Conservation (phyloP, 805 yeast genomes). For the Huiozyma sinensis region DNA sequence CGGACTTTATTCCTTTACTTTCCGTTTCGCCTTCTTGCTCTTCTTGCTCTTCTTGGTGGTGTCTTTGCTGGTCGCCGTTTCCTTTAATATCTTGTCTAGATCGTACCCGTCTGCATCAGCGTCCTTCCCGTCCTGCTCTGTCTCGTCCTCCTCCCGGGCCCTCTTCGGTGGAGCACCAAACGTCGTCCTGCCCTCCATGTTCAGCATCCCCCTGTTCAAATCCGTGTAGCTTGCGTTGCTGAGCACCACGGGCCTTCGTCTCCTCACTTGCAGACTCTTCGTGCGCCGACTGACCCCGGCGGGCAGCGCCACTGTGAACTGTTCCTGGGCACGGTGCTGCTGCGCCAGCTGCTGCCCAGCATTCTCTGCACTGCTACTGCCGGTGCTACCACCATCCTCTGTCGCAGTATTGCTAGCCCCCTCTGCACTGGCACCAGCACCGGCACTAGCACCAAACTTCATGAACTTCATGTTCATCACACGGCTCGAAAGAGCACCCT, state of each 20-base stretch:
- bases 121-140: constrained; percentile 28
- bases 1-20: not conserved
- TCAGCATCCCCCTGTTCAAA: not conserved
- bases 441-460: constrained; percentile 34
- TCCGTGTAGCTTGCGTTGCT: constrained; percentile 4
- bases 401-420: constrained; percentile 28
- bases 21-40: constrained; percentile 1
- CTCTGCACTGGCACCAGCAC: constrained; percentile 23
- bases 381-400: not conserved
- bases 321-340: constrained; percentile 8
- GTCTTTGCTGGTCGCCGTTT: constrained; percentile 9
- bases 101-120: constrained; percentile 14
- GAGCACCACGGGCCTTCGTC: constrained; percentile 30
- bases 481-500: constrained; percentile 44
- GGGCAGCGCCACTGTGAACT: constrained; percentile 15
- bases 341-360: not conserved
- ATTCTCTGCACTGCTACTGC: not conserved
- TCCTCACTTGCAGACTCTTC: constrained; percentile 7
- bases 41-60: constrained; percentile 14
- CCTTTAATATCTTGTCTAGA: constrained; percentile 14
- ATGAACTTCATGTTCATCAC: constrained; percentile 80
- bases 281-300: not conserved
- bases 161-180: constrained; percentile 1
- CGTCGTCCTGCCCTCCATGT: not conserved
- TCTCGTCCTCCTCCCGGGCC: constrained; percentile 11